Percentiles rank a stretch among this genome's conserved stretches.
Evolutionary conservation across 2,329 filamentous ascomycete species (phyloP).

Genomic region (Trichoderma brevicompactum): DNA sequence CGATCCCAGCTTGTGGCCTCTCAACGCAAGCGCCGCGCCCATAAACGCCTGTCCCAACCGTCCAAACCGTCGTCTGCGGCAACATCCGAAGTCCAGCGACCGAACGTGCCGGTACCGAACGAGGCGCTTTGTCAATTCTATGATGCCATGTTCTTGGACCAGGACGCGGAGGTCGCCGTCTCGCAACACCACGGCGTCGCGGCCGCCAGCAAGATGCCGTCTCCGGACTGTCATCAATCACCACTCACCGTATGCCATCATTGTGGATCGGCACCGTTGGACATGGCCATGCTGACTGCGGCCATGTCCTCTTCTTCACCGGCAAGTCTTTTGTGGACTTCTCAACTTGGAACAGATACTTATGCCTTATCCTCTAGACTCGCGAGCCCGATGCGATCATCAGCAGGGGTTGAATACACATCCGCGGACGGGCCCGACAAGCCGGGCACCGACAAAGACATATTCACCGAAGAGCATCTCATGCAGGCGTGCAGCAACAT

Average conservation of each 20-base stretch:
- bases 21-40: slow-evolving; percentile 22
- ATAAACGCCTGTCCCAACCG: slow-evolving; percentile 14
- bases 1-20: slow-evolving; percentile 20
- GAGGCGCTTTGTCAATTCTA: neutral
- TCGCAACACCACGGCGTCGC: neutral
- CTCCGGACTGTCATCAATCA: neutral
- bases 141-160: slow-evolving; percentile 1
- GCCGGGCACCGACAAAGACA: neutral
- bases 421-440: neutral
- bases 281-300: neutral
- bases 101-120: neutral
- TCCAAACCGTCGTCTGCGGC: neutral
- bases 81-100: neutral
- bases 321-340: slow-evolving; percentile 24
- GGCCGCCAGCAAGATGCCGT: neutral
- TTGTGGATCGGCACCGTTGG: slow-evolving; percentile 5
- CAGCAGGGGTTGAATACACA: slow-evolving; percentile 12
- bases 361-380: slow-evolving; percentile 18
- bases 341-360: slow-evolving; percentile 18
- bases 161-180: neutral
- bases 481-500: neutral
- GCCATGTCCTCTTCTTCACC: slow-evolving; percentile 15
- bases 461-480: neutral
- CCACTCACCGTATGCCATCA: neutral
- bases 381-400: slow-evolving; percentile 13